phyloP scores from a whole-genome alignment of 139 green algal genomes.

The Auxenochlorella pyrenoidosa region DNA sequence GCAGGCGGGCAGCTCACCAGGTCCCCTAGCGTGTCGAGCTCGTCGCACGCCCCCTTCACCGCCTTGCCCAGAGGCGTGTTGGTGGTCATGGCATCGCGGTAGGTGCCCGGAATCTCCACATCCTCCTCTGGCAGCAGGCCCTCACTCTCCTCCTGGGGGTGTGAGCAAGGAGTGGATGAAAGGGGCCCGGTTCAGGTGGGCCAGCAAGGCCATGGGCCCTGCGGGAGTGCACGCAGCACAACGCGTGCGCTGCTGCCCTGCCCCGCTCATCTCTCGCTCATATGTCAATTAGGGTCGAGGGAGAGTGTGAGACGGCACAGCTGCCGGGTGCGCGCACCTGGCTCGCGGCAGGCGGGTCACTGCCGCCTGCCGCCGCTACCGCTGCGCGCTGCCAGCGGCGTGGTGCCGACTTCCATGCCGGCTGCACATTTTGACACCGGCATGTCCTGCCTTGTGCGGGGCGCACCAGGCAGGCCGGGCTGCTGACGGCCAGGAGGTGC shows the following conservation, averaged over 20 bases:
- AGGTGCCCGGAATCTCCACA: conserved; percentile 44
- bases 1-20: conserved; percentile 16
- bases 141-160: not conserved
- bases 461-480: too few species aligned
- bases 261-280: too few species aligned
- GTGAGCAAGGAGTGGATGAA: not conserved
- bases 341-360: not conserved
- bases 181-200: too few species aligned
- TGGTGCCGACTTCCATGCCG: not conserved
- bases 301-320: not conserved
- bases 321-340: not conserved
- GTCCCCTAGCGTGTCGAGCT: conserved; percentile 45
- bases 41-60: conserved; percentile 40
- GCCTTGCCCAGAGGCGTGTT: conserved; percentile 53
- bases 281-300: not conserved
- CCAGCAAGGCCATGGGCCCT: too few species aligned
- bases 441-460: too few species aligned
- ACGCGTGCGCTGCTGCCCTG: too few species aligned
- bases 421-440: not conserved
- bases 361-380: not conserved
- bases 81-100: conserved; percentile 46
- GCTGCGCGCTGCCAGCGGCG: not conserved
- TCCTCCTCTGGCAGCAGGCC: conserved; percentile 41
- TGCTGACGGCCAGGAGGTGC: too few species aligned
- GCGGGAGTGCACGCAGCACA: too few species aligned